These are phyloP conservation scores for Chaetomiaceae sp. DNA, from an alignment of 2,329 filamentous ascomycete genomes.

Conservation along the genomic window DNA sequence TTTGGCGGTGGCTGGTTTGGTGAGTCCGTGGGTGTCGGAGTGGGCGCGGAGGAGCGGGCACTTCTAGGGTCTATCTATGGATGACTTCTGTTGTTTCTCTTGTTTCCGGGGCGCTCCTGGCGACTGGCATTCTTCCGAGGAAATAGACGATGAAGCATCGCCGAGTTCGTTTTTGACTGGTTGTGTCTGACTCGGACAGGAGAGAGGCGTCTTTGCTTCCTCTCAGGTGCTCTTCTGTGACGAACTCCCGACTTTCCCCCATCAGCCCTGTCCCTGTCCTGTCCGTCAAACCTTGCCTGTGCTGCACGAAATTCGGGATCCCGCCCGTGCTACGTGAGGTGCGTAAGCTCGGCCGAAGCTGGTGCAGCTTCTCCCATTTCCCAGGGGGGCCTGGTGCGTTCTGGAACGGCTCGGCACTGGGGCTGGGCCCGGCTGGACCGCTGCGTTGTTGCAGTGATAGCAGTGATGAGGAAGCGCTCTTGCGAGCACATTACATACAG, in stretches of 20 bases:
- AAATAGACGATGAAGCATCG: no score
- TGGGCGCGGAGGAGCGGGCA: no score
- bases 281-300: neutral
- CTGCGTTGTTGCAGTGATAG: neutral
- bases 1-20: neutral
- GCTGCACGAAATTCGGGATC: neutral
- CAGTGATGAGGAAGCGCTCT: neutral
- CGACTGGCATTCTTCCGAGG: no score
- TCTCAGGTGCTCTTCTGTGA: neutral
- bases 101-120: no score
- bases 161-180: no score
- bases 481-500: no score
- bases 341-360: neutral
- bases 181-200: no score
- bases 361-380: constrained; percentile 3
- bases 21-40: no score
- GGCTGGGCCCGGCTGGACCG: constrained; percentile 11
- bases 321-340: neutral
- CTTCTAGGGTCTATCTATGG: no score
- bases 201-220: no score
- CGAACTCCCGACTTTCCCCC: no score
- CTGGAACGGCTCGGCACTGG: constrained; percentile 16
- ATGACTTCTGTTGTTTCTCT: no score
- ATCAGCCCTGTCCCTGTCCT: neutral
- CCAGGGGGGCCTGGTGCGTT: constrained; percentile 8